These are phyloP conservation scores for Ogataea corticis DNA, from an alignment of 805 yeast species.

Conservation along the genomic window DNA sequence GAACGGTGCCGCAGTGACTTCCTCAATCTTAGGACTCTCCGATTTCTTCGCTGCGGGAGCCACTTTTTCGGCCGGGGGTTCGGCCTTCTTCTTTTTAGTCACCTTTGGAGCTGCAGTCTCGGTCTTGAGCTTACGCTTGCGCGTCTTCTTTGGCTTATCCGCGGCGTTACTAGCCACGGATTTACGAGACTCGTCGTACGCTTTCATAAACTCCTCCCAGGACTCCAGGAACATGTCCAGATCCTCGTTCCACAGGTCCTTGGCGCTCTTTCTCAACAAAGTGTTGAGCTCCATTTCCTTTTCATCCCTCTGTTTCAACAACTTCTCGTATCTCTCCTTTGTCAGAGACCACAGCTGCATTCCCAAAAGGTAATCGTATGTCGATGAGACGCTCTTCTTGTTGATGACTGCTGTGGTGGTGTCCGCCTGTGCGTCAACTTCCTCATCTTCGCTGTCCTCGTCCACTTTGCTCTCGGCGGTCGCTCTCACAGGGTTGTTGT, in stretches of 20 bases:
- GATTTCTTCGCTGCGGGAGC: slow-evolving; percentile 16
- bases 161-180: slow-evolving; percentile 48
- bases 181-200: slow-evolving; percentile 61
- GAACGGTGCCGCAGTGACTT: slow-evolving; percentile 21
- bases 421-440: slow-evolving; percentile 32
- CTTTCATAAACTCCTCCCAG: slow-evolving; percentile 68
- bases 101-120: neutral
- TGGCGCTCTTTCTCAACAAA: slow-evolving; percentile 69
- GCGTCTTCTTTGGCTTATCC: slow-evolving; percentile 39
- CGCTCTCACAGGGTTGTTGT: slow-evolving; percentile 58
- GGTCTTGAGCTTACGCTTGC: slow-evolving; percentile 32
- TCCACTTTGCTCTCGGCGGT: slow-evolving; percentile 24
- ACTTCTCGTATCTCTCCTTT: slow-evolving; percentile 78
- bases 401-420: slow-evolving; percentile 43
- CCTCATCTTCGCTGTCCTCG: slow-evolving; percentile 34
- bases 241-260: slow-evolving; percentile 86
- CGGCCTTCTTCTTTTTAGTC: slow-evolving; percentile 3
- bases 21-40: slow-evolving; percentile 8
- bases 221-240: slow-evolving; percentile 67
- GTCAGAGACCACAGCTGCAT: slow-evolving; percentile 96
- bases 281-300: slow-evolving; percentile 70
- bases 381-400: slow-evolving; percentile 53
- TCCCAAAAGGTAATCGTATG: slow-evolving; percentile 84
- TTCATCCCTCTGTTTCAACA: slow-evolving; percentile 69
- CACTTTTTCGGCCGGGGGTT: slow-evolving; percentile 4